Conservation (phyloP, 192 early-diverging fungal species). For the Blastocladiella britannica region DNA sequence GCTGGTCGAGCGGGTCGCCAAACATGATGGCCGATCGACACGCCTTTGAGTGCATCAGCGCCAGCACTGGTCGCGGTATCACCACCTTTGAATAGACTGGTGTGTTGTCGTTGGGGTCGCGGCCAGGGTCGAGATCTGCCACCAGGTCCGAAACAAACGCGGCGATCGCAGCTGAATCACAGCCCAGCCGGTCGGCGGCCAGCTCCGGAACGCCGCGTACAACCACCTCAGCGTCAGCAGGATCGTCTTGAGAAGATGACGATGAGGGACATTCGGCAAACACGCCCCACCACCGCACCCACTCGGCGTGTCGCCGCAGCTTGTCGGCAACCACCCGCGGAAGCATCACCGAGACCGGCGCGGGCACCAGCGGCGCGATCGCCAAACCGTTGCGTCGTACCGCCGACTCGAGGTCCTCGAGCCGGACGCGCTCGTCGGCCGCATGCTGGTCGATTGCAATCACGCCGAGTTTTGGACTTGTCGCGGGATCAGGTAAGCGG, state of each 20-base stretch:
- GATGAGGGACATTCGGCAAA: too few species aligned
- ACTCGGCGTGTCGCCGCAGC: neutral
- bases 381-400: neutral
- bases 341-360: neutral
- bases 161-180: neutral
- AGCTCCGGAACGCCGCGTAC: neutral
- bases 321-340: neutral
- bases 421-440: slow-evolving; percentile 46
- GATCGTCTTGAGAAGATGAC: too few species aligned
- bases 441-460: slow-evolving; percentile 61
- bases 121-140: neutral
- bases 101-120: neutral
- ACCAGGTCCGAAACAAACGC: neutral
- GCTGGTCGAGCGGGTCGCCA: slow-evolving; percentile 28
- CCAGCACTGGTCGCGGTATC: too few species aligned
- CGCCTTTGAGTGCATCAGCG: slow-evolving; percentile 32
- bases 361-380: neutral
- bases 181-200: neutral
- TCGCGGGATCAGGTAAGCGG: neutral
- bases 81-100: too few species aligned
- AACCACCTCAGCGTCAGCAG: neutral
- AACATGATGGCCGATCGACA: slow-evolving; percentile 57
- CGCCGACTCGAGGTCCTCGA: slow-evolving; percentile 30
- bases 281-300: too few species aligned
- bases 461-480: neutral